A percentile compares a stretch with the other conserved stretches of the same genome.
Evolutionary conservation across 306 rosid species (phyloP).

Genomic region (Lathyrus oleraceus): DNA sequence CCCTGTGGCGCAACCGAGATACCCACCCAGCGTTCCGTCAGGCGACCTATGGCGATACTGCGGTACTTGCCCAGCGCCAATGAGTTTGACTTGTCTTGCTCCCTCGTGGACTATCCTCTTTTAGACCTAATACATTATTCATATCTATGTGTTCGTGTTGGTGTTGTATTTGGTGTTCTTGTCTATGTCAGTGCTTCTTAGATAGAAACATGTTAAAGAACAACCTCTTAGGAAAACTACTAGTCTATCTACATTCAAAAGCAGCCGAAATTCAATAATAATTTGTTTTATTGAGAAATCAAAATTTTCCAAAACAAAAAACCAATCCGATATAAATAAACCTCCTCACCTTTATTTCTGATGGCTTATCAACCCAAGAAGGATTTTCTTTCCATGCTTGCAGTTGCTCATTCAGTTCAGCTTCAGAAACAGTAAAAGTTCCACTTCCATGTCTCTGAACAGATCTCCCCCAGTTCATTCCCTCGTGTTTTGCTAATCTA

Average conservation of each 20-base stretch:
- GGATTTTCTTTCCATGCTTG: constrained; percentile 88
- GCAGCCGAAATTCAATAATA: constrained; percentile 2
- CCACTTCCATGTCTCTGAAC: constrained; percentile 37
- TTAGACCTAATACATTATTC: too few species aligned
- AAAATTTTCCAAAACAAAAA: not conserved
- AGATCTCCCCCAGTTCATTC: constrained; percentile 39
- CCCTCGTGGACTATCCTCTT: too few species aligned
- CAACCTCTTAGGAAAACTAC: constrained; percentile 24
- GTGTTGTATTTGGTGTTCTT: not conserved
- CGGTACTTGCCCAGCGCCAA: too few species aligned
- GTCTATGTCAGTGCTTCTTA: not conserved
- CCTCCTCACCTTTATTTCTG: constrained; percentile 63
- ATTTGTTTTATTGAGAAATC: not conserved
- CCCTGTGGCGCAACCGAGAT: too few species aligned
- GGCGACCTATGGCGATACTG: too few species aligned
- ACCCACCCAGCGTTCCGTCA: too few species aligned
- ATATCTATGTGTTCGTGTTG: not conserved
- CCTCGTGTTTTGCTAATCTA: constrained; percentile 55
- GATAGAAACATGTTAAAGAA: not conserved
- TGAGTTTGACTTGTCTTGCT: too few species aligned
- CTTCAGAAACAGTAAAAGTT: constrained; percentile 51
- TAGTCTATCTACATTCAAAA: constrained; percentile 14
- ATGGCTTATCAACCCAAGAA: constrained; percentile 76
- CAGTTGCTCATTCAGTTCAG: constrained; percentile 76
- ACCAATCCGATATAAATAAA: constrained; percentile 12